Base-by-base conservation (phyloP, 2,329 filamentous ascomycete genomes). In the Fusarium setosum region DNA sequence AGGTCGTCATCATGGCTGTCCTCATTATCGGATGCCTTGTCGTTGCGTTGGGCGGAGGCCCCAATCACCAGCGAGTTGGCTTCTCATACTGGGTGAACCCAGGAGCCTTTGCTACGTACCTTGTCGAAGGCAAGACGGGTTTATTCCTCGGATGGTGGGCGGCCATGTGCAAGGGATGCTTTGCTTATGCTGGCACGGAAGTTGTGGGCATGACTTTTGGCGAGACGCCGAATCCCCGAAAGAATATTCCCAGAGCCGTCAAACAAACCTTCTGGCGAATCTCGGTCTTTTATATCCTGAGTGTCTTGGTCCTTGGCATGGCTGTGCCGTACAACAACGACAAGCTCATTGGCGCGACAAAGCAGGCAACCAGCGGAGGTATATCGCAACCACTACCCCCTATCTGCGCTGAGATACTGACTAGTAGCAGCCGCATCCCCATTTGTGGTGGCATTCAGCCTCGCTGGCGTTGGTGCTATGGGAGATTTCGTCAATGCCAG, bases 31-130 rank as follows among this genome's bases (percentile, higher is more conserved):
- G 34, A 7, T 38, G 29, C 0, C 41, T 67, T 4, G 70, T 81
- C 35, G 69, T 81, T 23, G 73, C 79, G 6, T 71, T 81, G 5
- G 80, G 80, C 38, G 80, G 79, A 18, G 75, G 74, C 8, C 80
- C 80, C 3, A 72, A 68, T 38, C 70, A 74, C 38, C 61, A 76
- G 42, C 76, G 79, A 10, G 73, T 75, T 10, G 81, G 81, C 7
- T 83, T 83, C 68, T 69, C 71, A 24, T 84, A 80, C 71, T 83
- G 81, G 81, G 61, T 73, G 5, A 65, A 78, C 4, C 81, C 81
- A 0, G 81, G 81, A 5, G 78, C 81, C 0, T 82, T 83, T 63
- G 78, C 72, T 2, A 69, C 71, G 31, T 80, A 79, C 61, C 57
- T 76, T 6, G 61, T 69, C 4, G 67, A 75, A 13, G 80, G 78